Evolutionary conservation across 495 filamentous ascomycete species (phyloP).

Genomic region (Pseudoneurospora amorphoporcata): DNA sequence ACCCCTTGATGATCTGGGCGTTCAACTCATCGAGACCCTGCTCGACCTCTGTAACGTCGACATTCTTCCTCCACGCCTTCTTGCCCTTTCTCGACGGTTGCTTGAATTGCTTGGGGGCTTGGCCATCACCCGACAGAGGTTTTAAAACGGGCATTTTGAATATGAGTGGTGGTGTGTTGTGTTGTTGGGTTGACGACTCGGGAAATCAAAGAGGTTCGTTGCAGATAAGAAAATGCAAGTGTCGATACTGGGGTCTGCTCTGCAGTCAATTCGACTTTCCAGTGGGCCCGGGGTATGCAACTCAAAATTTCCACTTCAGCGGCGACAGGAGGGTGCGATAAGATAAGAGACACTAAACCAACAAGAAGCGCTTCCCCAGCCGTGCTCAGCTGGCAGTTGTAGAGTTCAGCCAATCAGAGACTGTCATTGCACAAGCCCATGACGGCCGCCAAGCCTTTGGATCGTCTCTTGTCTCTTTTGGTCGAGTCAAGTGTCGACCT

Average conservation of each 20-base stretch:
- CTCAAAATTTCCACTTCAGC: slow-evolving; percentile 13
- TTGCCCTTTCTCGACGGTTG: slow-evolving; percentile 95
- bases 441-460: slow-evolving; percentile 22
- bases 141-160: slow-evolving; percentile 21
- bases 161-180: neutral
- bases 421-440: slow-evolving; percentile 2
- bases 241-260: neutral
- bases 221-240: neutral
- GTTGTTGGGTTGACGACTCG: neutral
- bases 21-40: slow-evolving; percentile 73
- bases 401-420: neutral
- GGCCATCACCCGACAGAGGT: slow-evolving; percentile 22
- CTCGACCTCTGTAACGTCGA: slow-evolving; percentile 78
- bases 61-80: slow-evolving; percentile 97
- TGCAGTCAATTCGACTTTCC: neutral
- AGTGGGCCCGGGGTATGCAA: neutral
- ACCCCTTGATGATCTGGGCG: slow-evolving; percentile 85
- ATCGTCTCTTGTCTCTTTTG: neutral
- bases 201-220: neutral
- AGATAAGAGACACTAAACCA: slow-evolving; percentile 6
- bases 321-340: slow-evolving; percentile 5
- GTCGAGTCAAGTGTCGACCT: neutral
- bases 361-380: neutral
- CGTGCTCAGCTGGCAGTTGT: neutral
- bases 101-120: slow-evolving; percentile 45